A percentile compares a stretch with the other conserved stretches of the same genome.
Evolutionary conservation across 345 rosid genomes (phyloP).

Genomic region (Pistacia atlantica): DNA sequence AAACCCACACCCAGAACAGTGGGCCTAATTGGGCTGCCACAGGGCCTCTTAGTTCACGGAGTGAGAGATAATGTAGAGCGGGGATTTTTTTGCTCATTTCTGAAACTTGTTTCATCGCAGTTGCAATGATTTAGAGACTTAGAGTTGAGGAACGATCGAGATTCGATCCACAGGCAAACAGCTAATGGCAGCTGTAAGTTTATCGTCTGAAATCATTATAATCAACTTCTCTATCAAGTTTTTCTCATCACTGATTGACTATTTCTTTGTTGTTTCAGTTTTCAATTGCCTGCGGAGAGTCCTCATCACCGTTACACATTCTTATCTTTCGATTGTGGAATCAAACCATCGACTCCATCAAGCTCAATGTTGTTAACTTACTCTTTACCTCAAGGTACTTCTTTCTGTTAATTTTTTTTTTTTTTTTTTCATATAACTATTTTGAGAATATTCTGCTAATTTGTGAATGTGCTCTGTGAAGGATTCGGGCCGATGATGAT

Average conservation of each 20-base stretch:
- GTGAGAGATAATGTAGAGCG: neutral
- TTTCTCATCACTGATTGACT: neutral
- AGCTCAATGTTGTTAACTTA: slow-evolving; percentile 40
- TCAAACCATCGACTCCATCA: slow-evolving; percentile 45
- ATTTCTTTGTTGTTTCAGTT: slow-evolving; percentile 32
- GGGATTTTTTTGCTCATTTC: no score
- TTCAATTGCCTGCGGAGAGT: slow-evolving; percentile 43
- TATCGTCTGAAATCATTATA: no score
- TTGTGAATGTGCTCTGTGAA: slow-evolving; percentile 2
- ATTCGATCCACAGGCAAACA: neutral
- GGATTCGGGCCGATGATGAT: slow-evolving; percentile 33
- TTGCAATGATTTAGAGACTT: neutral
- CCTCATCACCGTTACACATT: slow-evolving; percentile 34
- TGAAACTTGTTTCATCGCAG: neutral
- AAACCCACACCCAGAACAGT: neutral
- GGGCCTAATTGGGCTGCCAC: neutral
- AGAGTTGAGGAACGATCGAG: neutral
- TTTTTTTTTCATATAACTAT: neutral
- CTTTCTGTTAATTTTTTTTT: neutral
- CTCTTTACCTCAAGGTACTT: slow-evolving; percentile 31
- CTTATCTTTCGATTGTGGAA: slow-evolving; percentile 40
- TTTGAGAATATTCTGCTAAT: neutral
- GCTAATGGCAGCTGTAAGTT: neutral
- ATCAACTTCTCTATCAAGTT: neutral
- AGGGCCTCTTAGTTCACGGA: neutral